A percentile compares a stretch with the other conserved stretches of the same genome.
Evolutionary conservation across 768 basidiomycete genomes (phyloP).

Genomic region (Amanita rubescens): DNA sequence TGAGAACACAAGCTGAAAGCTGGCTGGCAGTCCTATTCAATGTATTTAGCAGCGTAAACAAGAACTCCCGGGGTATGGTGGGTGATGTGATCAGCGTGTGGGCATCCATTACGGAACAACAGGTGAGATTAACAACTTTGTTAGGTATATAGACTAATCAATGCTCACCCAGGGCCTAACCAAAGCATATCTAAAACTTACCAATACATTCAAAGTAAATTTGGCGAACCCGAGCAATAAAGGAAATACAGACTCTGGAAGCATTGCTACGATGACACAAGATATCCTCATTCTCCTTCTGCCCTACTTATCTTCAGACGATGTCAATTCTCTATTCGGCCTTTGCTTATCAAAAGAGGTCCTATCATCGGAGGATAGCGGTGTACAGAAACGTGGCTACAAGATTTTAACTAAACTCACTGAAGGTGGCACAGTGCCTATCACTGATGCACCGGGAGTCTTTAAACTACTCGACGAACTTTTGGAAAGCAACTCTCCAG

Average conservation of each 20-base stretch:
- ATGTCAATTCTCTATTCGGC: conserved; percentile 58
- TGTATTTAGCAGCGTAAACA: conserved; percentile 82
- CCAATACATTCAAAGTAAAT: conserved; percentile 61
- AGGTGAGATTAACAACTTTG: conserved; percentile 33
- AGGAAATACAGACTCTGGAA: conserved; percentile 30
- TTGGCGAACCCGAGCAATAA: conserved; percentile 34
- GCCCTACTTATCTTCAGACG: conserved; percentile 57
- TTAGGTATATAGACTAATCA: conserved; percentile 1
- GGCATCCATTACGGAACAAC: conserved; percentile 69
- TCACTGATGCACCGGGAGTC: conserved; percentile 45
- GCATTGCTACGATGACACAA: conserved; percentile 56
- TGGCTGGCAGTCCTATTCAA: conserved; percentile 97
- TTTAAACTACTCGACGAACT: conserved; percentile 61
- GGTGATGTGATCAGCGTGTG: conserved; percentile 88
- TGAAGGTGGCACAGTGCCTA: conserved; percentile 50
- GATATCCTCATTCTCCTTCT: conserved; percentile 85
- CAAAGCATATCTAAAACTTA: conserved; percentile 77
- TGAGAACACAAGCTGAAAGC: conserved; percentile 77
- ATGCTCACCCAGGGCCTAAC: conserved; percentile 48
- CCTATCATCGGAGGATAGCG: conserved; percentile 72
- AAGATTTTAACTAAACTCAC: conserved; percentile 73
- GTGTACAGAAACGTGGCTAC: conserved; percentile 93
- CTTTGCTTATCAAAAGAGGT: conserved; percentile 63
- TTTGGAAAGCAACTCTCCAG: conserved; percentile 59
- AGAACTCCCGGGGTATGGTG: conserved; percentile 67